Conservation (phyloP, 345 rosid species). For the Lumnitzera littorea region DNA sequence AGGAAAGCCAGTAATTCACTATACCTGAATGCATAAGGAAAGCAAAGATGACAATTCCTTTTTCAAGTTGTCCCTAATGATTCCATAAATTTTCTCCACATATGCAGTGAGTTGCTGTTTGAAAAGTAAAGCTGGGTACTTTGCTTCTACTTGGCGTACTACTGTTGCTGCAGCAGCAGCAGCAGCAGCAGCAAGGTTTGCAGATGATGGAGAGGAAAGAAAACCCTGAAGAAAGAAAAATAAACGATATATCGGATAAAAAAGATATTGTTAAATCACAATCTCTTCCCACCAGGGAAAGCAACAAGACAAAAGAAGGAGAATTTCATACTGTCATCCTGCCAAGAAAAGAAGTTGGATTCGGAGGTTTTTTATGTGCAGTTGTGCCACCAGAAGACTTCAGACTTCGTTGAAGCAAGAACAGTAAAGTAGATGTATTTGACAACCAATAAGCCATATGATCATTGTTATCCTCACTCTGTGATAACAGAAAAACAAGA, state of each 20-base stretch:
- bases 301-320: conserved; percentile 9
- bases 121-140: conserved; percentile 95
- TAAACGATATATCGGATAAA: neutral
- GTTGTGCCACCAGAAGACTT: conserved; percentile 63
- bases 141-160: conserved; percentile 92
- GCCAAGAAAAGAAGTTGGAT: conserved; percentile 91
- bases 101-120: conserved; percentile 98
- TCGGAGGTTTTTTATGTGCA: conserved; percentile 55
- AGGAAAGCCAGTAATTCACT: conserved; percentile 8
- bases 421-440: conserved; percentile 75
- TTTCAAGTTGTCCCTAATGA: conserved; percentile 93
- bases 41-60: conserved; percentile 76
- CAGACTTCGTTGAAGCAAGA: conserved; percentile 79
- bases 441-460: conserved; percentile 99
- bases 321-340: conserved; percentile 58
- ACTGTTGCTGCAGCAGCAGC: conserved; percentile 72
- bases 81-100: conserved; percentile 96
- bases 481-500: conserved; percentile 15
- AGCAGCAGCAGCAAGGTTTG: conserved; percentile 74
- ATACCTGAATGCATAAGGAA: conserved; percentile 87
- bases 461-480: conserved; percentile 87
- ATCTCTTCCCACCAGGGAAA: neutral
- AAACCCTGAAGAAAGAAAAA: conserved; percentile 51
- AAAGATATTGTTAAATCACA: too few relatives aligned
- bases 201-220: conserved; percentile 85